phyloP scores from a whole-genome alignment of 2,329 filamentous ascomycete genomes.

The Berkeleyomyces basicola region DNA sequence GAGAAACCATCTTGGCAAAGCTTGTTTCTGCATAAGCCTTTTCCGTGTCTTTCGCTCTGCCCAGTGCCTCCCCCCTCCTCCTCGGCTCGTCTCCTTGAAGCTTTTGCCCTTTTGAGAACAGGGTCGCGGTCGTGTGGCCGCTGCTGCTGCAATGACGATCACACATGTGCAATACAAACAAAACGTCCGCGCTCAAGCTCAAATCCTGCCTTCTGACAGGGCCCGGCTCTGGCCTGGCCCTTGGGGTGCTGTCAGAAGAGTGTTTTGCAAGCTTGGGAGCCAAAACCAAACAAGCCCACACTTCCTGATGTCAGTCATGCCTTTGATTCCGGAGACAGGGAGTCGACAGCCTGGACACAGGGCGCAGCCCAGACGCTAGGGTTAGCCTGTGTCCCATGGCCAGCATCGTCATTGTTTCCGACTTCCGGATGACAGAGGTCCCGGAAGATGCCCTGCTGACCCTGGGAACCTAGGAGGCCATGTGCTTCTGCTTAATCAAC shows the following conservation, averaged over 20 bases:
- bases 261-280: slow-evolving; percentile 8
- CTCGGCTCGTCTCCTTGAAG: neutral
- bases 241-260: slow-evolving; percentile 8
- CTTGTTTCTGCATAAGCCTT: neutral
- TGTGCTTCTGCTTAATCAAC: neutral
- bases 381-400: neutral
- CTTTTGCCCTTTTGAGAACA: neutral
- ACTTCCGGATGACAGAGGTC: neutral
- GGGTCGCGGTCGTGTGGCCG: neutral
- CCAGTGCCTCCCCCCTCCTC: neutral
- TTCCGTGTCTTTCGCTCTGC: neutral
- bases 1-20: neutral
- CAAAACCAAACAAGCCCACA: neutral
- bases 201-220: neutral
- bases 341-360: no score
- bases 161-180: slow-evolving; percentile 8
- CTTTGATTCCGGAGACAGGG: neutral
- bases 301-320: neutral
- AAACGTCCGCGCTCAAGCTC: neutral
- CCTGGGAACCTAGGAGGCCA: neutral
- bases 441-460: neutral
- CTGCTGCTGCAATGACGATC: slow-evolving; percentile 3
- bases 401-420: neutral
- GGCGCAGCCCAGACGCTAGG: neutral
- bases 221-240: neutral